Base-by-base conservation (phyloP, 176 grass and related monocot species). In the Phoenix roebelenii region DNA sequence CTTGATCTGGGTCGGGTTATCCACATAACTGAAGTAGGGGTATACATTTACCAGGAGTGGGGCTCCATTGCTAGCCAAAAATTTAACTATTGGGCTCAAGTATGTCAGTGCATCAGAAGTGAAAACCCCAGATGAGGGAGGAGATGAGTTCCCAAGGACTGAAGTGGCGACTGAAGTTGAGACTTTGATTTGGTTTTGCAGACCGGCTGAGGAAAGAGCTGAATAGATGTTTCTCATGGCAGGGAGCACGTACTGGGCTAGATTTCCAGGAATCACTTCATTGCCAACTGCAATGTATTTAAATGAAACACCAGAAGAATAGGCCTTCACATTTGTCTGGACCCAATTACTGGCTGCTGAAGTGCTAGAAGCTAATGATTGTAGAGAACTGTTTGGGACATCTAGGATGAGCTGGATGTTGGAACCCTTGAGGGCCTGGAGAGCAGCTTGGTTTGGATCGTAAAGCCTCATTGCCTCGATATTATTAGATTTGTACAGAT, bases 21-120 rank as follows among this genome's bases (percentile, higher is more conserved):
- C 20, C 0, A 5, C 62, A 66, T 87, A 87, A 12, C 71, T 70
- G 74, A 95, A 82, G 75, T 95, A 95, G 0, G 90, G 80, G 68
- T 90, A 95, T 18, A 90, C 69, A 72, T 95, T 95, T 16, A 71
- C 70, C 18, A 95, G 74, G 3, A 95, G 71, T 7, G 90, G 90
- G 5, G 86, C 73, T 22, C 77, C 71, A 0, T 59, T 90, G 28
- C 5, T 25, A 7, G 23, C 74, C 0, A 95, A 51, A 71, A 63
- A 89, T 17, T 72, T 53, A 0, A 77, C 72, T 0, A 95, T 7
- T 39, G 74, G 60, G 0, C 1, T 4, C 26, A 89, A 75, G 75
- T 68, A 70, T 0, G 59, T 2, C 23, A 20, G 7, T 16, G 18
- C 57, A 16, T 17, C 44, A n/a, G 70, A 50, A n/a, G 54, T 49